These are phyloP conservation scores for Ceratobasidium sp. DNA, from an alignment of 1,284 basidiomycete genomes.

Conservation along the genomic window DNA sequence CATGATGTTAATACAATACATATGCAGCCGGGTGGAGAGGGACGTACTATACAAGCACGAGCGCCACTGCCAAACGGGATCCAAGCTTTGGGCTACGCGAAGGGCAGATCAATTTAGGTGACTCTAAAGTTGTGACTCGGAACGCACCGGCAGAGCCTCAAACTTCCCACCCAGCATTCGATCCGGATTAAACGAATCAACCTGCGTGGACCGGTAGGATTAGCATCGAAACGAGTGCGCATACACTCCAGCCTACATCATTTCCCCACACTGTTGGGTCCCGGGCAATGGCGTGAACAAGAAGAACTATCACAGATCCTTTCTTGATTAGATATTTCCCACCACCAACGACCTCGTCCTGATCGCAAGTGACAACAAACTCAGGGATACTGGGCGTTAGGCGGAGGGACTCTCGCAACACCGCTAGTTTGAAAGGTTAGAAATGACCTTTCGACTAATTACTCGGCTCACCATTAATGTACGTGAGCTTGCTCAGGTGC, in stretches of 20 bases:
- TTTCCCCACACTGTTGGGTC: slow-evolving; percentile 47
- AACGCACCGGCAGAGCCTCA: slow-evolving; percentile 42
- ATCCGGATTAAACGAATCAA: slow-evolving; percentile 50
- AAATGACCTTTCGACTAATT: neutral
- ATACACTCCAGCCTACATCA: slow-evolving; percentile 43
- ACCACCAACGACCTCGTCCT: slow-evolving; percentile 42
- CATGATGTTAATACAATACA: neutral
- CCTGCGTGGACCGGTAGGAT: neutral
- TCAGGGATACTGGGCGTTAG: slow-evolving; percentile 45
- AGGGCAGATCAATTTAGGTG: neutral
- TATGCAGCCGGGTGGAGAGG: slow-evolving; percentile 42
- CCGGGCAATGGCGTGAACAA: slow-evolving; percentile 44
- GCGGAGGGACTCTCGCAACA: slow-evolving; percentile 46
- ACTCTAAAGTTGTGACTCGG: neutral
- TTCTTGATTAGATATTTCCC: slow-evolving; percentile 43
- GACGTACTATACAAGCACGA: slow-evolving; percentile 33
- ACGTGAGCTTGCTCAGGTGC: slow-evolving; percentile 44
- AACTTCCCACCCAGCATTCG: slow-evolving; percentile 54
- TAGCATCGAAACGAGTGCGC: neutral
- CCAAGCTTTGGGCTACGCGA: slow-evolving; percentile 30
- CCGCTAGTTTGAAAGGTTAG: slow-evolving; percentile 19
- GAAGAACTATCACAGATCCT: slow-evolving; percentile 40
- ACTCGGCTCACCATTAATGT: slow-evolving; percentile 43
- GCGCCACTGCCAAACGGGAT: slow-evolving; percentile 44
- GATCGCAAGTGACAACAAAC: slow-evolving; percentile 38